phyloP scores from a whole-genome alignment of 768 basidiomycete species.

The Omphalotus guepiniiformis region DNA sequence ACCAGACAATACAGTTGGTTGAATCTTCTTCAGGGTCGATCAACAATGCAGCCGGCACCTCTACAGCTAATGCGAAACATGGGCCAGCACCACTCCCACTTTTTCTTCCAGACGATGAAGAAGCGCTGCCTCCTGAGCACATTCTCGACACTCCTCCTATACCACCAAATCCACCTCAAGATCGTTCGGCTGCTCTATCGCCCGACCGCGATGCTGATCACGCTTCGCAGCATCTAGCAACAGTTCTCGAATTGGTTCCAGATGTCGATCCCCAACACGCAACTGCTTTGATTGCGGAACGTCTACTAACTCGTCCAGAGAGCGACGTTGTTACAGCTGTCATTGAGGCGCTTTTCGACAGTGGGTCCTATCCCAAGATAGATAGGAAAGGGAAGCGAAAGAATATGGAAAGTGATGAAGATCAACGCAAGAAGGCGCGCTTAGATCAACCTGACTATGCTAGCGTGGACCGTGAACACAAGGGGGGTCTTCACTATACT shows the following conservation, averaged over 20 bases:
- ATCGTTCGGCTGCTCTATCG: neutral
- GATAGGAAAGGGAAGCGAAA: conserved; percentile 46
- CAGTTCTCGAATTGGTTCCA: conserved; percentile 61
- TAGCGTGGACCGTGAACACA: conserved; percentile 38
- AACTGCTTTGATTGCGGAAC: conserved; percentile 40
- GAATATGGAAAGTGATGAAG: conserved; percentile 20
- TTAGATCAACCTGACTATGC: conserved; percentile 51
- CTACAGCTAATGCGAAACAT: neutral
- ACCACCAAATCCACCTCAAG: conserved; percentile 9
- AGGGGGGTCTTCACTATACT: conserved; percentile 42
- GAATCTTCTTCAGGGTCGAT: conserved; percentile 15
- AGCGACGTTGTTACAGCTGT: conserved; percentile 47
- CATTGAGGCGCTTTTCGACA: conserved; percentile 60
- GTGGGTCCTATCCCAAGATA: conserved; percentile 53
- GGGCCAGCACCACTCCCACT: conserved; percentile 18
- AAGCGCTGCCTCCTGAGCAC: conserved; percentile 26
- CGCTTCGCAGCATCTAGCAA: conserved; percentile 32
- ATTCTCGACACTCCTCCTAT: neutral
- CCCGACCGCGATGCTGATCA: conserved; percentile 18
- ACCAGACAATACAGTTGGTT: too few species aligned
- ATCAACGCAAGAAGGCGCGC: conserved; percentile 21
- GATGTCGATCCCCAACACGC: conserved; percentile 33
- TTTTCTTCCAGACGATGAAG: conserved; percentile 34
- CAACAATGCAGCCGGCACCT: conserved; percentile 7
- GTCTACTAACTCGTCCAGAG: conserved; percentile 28